phyloP scores from a whole-genome alignment of 2,329 filamentous ascomycete genomes.

The Cercospora beticola region DNA sequence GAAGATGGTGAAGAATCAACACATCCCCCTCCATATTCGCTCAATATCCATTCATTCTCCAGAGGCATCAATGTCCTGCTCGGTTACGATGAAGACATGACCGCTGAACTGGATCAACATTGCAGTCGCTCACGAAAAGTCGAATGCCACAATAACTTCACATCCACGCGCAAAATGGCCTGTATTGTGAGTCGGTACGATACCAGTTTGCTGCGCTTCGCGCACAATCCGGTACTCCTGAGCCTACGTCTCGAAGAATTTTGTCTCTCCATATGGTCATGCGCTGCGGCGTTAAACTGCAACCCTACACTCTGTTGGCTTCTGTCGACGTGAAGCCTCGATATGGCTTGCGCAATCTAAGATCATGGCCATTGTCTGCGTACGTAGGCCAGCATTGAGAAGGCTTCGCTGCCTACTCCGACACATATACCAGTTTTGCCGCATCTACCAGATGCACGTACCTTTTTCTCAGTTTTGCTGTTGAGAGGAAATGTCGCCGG shows the following conservation, averaged over 20 bases:
- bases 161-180: neutral
- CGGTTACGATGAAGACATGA: no score
- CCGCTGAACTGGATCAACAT: neutral
- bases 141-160: neutral
- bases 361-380: neutral
- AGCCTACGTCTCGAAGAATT: fast-evolving
- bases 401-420: neutral
- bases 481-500: neutral
- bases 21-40: neutral
- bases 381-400: neutral
- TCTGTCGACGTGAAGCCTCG: neutral
- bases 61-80: neutral
- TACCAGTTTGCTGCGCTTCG: neutral
- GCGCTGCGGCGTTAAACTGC: neutral
- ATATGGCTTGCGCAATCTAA: neutral
- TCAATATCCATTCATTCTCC: neutral
- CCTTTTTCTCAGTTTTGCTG: neutral
- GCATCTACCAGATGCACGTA: neutral
- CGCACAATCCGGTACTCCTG: neutral
- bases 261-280: neutral
- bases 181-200: neutral
- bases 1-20: neutral
- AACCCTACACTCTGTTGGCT: neutral
- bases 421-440: neutral
- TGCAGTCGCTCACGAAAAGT: neutral